These are phyloP conservation scores for Spergularia bocconei DNA, from an alignment of 148 eudicot species.

Conservation along the genomic window DNA sequence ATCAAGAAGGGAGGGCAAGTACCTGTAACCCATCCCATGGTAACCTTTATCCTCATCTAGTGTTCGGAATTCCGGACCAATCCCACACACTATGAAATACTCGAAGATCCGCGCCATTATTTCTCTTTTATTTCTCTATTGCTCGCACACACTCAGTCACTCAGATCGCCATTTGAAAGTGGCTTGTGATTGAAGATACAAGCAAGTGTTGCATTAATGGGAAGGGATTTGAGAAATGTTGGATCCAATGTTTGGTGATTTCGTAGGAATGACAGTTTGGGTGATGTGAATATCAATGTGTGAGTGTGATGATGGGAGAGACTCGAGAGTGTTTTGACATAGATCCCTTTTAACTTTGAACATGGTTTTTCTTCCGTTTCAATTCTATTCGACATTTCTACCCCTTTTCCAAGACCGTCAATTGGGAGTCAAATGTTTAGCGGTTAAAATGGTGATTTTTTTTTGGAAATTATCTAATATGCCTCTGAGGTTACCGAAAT, in stretches of 20 bases:
- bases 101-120: conserved; percentile 73
- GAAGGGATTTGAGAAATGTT: not conserved
- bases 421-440: no score
- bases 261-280: conserved; percentile 1
- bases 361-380: no score
- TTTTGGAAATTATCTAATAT: no score
- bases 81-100: conserved; percentile 88
- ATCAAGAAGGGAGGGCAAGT: conserved; percentile 75
- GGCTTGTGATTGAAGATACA: no score
- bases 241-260: not conserved
- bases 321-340: no score
- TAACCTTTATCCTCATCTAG: conserved; percentile 66
- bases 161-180: not conserved
- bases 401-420: no score
- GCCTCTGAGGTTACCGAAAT: no score
- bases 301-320: no score
- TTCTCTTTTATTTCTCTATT: not conserved
- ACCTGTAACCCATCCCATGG: conserved; percentile 53
- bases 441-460: no score
- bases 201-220: not conserved
- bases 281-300: not conserved
- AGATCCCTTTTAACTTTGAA: no score
- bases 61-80: conserved; percentile 82
- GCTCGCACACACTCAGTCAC: not conserved
- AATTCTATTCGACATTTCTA: no score